Evolutionary conservation across 768 basidiomycete genomes (phyloP).

Genomic region (Thelephora ganbajun): DNA sequence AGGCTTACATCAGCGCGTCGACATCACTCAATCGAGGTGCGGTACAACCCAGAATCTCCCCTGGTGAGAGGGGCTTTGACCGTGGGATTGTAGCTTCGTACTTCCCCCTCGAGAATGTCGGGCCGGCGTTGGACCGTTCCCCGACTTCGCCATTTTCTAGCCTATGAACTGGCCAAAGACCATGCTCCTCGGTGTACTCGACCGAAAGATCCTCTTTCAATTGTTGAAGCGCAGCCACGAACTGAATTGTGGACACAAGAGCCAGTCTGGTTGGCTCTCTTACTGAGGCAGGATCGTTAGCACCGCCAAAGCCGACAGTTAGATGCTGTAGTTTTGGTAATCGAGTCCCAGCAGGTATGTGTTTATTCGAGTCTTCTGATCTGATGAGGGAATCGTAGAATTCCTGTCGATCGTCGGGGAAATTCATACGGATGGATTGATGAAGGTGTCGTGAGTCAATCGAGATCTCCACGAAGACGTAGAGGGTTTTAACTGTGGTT

Average conservation of each 20-base stretch:
- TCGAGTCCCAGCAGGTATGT: slow-evolving; percentile 31
- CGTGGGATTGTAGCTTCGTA: slow-evolving; percentile 73
- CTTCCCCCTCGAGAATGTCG: slow-evolving; percentile 37
- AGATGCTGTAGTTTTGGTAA: slow-evolving; percentile 30
- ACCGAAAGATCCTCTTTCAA: slow-evolving; percentile 65
- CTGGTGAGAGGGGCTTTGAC: slow-evolving; percentile 86
- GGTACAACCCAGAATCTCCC: slow-evolving; percentile 95
- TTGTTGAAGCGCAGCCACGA: slow-evolving; percentile 81
- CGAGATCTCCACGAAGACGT: slow-evolving; percentile 93
- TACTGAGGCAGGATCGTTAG: slow-evolving; percentile 9
- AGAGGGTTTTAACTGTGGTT: slow-evolving; percentile 87
- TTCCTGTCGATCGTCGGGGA: slow-evolving; percentile 56
- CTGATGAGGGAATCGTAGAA: slow-evolving; percentile 57
- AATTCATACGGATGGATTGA: slow-evolving; percentile 78
- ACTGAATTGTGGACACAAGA: slow-evolving; percentile 95
- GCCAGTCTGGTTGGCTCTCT: slow-evolving; percentile 54
- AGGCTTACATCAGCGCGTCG: slow-evolving; percentile 79
- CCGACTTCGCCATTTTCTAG: not conserved
- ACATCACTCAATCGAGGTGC: slow-evolving; percentile 69
- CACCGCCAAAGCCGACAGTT: slow-evolving; percentile 35
- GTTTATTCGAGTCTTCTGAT: slow-evolving; percentile 29
- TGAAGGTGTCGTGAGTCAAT: slow-evolving; percentile 79
- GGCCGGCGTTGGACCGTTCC: not conserved
- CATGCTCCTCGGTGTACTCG: slow-evolving; percentile 18
- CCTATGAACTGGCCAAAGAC: no score